Base-by-base conservation (phyloP, 345 rosid species). In the Raphanus raphanistrum region DNA sequence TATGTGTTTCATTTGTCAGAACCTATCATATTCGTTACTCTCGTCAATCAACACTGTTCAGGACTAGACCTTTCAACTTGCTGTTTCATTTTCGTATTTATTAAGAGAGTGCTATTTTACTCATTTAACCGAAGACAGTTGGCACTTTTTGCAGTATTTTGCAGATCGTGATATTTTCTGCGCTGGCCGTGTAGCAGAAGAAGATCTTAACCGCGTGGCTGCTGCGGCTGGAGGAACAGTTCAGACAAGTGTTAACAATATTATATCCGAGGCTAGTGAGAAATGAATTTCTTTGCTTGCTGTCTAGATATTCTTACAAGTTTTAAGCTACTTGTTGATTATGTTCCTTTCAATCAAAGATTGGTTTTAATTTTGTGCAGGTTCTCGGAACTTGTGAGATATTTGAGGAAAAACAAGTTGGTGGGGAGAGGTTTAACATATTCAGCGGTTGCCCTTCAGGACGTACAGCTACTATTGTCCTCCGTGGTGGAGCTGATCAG, bases 401-500 rank as follows among this genome's bases (percentile, higher is more conserved):
- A 65, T 96, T 96, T 67, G 99, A 96, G 87, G 98, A 96, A 83
- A 91, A 66, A 77, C 99, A 96, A 84, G 99, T 96, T 82, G 99
- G 99, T 81, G 90, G 90, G 76, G 99, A 96, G 83, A 90, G 99
- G 82, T 96, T 90, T 79, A 96, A 96, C 77, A 89, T 96, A 85
- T 96, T 96, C 87, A 93, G 96, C 33, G 99, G 99, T 64, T 96
- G 99, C 83, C 97, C 97, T 59, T 91, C 94, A 35, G 99, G 95
- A 80, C 82, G 2, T 38, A 96, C 99, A 36, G 99, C 99, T 11
- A 96, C 99, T 28, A 90, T 96, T 63, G 98, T 96, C 80, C 97
- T 96, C 77, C 99, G 99, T 74, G 99, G 99, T 83, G 99, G 99
- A 79, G 99, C 99, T 70, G 98, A 93, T 87, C 99, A 96, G 97